Evolutionary conservation across 2,329 filamentous ascomycete species (phyloP), one percentile per base, ranked within the genome.

Genomic region (Cercospora zeae-maydis): DNA sequence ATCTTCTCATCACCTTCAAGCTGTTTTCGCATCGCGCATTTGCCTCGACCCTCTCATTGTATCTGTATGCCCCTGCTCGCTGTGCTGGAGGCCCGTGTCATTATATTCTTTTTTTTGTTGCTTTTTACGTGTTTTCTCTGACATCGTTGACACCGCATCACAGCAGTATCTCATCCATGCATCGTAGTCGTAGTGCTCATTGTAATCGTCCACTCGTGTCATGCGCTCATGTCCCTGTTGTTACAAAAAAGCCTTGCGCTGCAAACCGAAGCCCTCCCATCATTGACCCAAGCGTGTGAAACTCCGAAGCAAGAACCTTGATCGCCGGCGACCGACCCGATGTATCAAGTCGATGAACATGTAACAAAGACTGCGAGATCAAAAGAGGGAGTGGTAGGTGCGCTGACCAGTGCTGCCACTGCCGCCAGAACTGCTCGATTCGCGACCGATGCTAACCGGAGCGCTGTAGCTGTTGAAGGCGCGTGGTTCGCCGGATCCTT

Each of bases 391-490:
- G 42, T 51, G 30, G 56, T 27, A 33, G 42, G 37, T 49, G 13
- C 16, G 39, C 27, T 47, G 56, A 51, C 56, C 39, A 24, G 56
- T n/a, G 27, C 58, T 45, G 58, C 45, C 11, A n/a, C 42, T 52
- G 30, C 21, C 39, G 19, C 39, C 58, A 27, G 49, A 24, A 59
- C 52, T 61, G 51, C 58, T 39, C 31, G 36, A 56, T 10, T 34
- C 49, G 51, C 27, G 36, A 8, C 52, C 21, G n/a, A 53, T 54
- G 51, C 49, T 53, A 16, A 19, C 45, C 19, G 62, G 53, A 54
- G 62, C 62, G 39, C 62, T 58, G 45, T 53, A 31, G 39, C 19
- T 47, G 47, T 37, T 13, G 42, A 47, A 19, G 10, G 39, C 10
- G 9, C 45, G 16, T 31, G 16, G 49, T 8, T 34, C 14, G 39